phyloP scores from a whole-genome alignment of 2,329 filamentous ascomycete genomes.

The Fusarium sp. region DNA sequence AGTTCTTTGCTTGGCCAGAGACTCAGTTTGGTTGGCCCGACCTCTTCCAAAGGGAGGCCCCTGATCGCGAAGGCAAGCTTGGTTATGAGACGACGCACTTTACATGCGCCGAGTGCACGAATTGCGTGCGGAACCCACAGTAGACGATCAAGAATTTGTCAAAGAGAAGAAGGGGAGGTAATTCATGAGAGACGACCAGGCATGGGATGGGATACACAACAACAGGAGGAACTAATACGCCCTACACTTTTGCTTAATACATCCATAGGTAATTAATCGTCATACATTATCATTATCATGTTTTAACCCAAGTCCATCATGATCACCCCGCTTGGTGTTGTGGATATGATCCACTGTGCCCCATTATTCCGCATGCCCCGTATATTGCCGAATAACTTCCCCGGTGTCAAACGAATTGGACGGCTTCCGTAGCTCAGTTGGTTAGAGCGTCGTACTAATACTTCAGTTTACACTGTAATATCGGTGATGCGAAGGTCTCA shows the following conservation, averaged over 20 bases:
- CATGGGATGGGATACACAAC: neutral
- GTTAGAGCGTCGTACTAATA: constrained; percentile 47
- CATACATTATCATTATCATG: constrained; percentile 1
- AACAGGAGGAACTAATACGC: neutral
- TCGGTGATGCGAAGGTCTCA: constrained; percentile 31
- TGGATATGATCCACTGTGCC: neutral
- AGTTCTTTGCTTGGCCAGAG: constrained; percentile 42
- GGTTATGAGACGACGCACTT: constrained; percentile 39
- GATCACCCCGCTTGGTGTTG: neutral
- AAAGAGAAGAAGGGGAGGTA: neutral
- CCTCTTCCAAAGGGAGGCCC: constrained; percentile 29
- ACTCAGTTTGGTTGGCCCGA: constrained; percentile 35
- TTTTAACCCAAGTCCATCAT: neutral
- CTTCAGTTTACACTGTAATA: constrained; percentile 1
- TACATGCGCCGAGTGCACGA: constrained; percentile 40
- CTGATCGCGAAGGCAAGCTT: constrained; percentile 23
- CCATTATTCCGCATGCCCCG: fast-evolving
- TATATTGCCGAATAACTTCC: neutral
- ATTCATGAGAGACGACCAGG: constrained; percentile 3
- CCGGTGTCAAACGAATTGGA: constrained; percentile 11
- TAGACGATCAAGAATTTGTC: neutral
- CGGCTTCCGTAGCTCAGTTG: constrained; percentile 46
- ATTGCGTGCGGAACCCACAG: constrained; percentile 25
- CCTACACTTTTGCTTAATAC: constrained; percentile 1
- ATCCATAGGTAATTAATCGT: constrained; percentile 11